Evolutionary conservation across 768 basidiomycete genomes (phyloP).

Genomic region (Amanita pallidorosea): DNA sequence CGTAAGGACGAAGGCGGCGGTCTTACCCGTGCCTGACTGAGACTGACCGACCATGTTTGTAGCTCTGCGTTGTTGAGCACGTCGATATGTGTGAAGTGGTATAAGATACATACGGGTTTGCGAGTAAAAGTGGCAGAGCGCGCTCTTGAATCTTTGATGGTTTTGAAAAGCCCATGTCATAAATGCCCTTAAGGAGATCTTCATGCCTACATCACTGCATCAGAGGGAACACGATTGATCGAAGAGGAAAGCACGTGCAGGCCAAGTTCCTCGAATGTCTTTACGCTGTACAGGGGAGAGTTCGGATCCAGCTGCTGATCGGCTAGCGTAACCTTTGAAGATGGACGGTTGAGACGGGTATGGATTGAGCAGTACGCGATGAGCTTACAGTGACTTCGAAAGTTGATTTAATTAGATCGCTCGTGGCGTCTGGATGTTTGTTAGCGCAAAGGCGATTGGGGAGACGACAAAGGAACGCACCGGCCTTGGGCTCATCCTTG

Average conservation of each 20-base stretch:
- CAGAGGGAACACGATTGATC: neutral
- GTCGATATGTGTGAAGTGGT: neutral
- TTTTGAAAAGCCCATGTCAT: conserved; percentile 92
- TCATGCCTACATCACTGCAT: conserved; percentile 40
- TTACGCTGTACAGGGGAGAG: conserved; percentile 90
- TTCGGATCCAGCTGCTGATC: conserved; percentile 94
- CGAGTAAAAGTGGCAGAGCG: conserved; percentile 82
- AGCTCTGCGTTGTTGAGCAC: conserved; percentile 42
- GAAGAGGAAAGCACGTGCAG: conserved; percentile 44
- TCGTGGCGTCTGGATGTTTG: conserved; percentile 18
- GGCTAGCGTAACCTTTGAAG: conserved; percentile 77
- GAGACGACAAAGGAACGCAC: conserved; percentile 9
- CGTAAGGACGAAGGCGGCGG: conserved; percentile 94
- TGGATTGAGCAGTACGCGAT: conserved; percentile 4
- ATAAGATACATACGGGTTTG: conserved; percentile 62
- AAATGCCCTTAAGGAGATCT: conserved; percentile 88
- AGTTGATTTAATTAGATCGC: conserved; percentile 65
- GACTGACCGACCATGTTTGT: conserved; percentile 99
- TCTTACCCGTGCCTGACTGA: conserved; percentile 98
- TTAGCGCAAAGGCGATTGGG: neutral
- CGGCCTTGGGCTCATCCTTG: conserved; percentile 14
- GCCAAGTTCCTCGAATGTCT: conserved; percentile 93
- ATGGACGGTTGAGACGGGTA: conserved; percentile 3
- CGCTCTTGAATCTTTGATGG: conserved; percentile 99
- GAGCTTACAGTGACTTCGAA: conserved; percentile 70